Base-by-base conservation (phyloP, 176 grass and related monocot genomes). In the Eragrostis curvula region DNA sequence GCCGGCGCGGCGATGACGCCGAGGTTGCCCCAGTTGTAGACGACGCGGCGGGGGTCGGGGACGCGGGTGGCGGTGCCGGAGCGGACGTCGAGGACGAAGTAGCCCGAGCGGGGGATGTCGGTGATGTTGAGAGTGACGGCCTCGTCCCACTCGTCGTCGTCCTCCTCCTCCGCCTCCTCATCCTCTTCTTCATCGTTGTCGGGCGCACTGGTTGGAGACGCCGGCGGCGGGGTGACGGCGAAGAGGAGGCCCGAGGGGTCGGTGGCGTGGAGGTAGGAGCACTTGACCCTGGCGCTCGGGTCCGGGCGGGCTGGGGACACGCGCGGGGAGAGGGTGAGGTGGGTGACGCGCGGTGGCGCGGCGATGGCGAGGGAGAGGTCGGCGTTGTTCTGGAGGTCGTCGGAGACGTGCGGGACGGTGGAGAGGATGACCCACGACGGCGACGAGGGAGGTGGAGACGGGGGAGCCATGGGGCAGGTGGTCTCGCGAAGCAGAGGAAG, bases 351-450 rank as follows among this genome's bases (percentile, higher is more conserved):
- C 24, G 82, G 81, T 23, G 60, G 82, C 62, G 49, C 72, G 61
- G 61, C 72, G 82, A 84, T 39, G 2, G 24, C 39, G 72, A 84
- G 62, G 72, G 82, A 57, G 72, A 84, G 48, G 24, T 65, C 61
- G 81, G 61, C 62, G 48, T 16, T 17, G 32, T 27, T 13, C 11
- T 50, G 16, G 72, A 51, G 61, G 73, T 17, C 63, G 46, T 9
- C 51, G 61, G 11, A 52, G 45, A 60, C 50, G 25, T 1, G 52
- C 8, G 64, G 48, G 69, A 44, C 3, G 27, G 69, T 20, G 57
- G 57, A 50, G 8, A 74, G 69, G 70, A 83, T 74, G 69, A 83
- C 45, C 80, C 80, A 83, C 57, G 57, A 60, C 57, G 57, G 57
- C n/a, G 23, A 12, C 23, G 57, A 27, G 23, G 23, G 11, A 60